Base-by-base conservation (phyloP, 2,329 filamentous ascomycete species). In the Aspergillus bombycis region DNA sequence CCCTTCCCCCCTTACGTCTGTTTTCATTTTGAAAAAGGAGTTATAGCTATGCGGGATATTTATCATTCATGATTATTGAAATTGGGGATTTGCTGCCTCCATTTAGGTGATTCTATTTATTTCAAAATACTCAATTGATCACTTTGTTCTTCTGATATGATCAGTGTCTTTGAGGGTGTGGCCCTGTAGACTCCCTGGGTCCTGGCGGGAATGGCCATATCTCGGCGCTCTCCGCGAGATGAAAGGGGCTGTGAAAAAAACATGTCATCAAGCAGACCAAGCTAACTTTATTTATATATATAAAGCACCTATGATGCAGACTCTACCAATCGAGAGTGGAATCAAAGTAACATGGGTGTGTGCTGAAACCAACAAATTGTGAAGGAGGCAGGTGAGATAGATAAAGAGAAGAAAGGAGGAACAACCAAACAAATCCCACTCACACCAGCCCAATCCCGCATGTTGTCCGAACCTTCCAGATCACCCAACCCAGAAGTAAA, bases 361-460 rank as follows among this genome's bases (percentile, higher is more conserved):
- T 32, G 26, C 52, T 55, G 32, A 55, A 38, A 30, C 32, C 32
- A 55, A 55, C 52, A 55, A 38, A 38, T 38, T 55, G 52, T 55
- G 52, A 36, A 46, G 45, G 41, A 38, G 53, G 52, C 50, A 57
- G 21, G 28, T 38, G 41, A 38, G 23, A 36, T 5, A 34, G 23
- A 45, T 8, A 41, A 53, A 54, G 30, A 56, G 21, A 61, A 48
- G 38, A 32, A 50, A 56, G 38, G 23, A 54, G 53, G 23, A 59
- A 16, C 62, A 57, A 32, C 60, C 62, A 34, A 57, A 48, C 63
- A 64, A 57, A 53, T 55, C 62, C 55, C 62, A 63, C 64, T 60
- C 56, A 56, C 59, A 60, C 63, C 14, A 57, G 56, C 53, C 60
- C 45, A 60, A 62, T 59, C 62, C 58, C 45, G 34, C 12, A 54